phyloP scores from a whole-genome alignment of 2,329 filamentous ascomycete species.

The Phoma sp. region DNA sequence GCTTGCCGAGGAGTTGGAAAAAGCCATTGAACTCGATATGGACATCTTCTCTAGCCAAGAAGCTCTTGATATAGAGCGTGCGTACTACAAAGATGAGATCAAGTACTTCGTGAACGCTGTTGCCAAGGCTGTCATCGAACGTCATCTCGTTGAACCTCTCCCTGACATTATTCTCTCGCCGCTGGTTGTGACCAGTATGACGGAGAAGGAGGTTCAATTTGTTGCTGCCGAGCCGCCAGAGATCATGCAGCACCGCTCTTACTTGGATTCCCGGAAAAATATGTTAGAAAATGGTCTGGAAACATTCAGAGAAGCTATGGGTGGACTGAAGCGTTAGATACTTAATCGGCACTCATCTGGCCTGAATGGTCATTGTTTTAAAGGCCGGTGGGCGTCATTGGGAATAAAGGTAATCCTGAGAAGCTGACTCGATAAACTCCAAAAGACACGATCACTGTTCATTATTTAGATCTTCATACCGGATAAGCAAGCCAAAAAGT shows the following conservation, averaged over 20 bases:
- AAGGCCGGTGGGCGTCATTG: too few relatives aligned
- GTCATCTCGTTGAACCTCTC: conserved; percentile 45
- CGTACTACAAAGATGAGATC: conserved; percentile 50
- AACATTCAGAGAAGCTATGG: conserved; percentile 41
- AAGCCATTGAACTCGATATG: conserved; percentile 38
- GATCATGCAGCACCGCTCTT: conserved; percentile 32
- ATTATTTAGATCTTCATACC: too few relatives aligned
- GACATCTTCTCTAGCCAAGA: conserved; percentile 44
- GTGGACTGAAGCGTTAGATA: conserved; percentile 18
- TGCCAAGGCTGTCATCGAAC: conserved; percentile 50
- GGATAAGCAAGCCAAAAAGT: too few relatives aligned
- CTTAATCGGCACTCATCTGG: too few relatives aligned
- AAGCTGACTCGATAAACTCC: too few relatives aligned
- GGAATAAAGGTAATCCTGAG: too few relatives aligned
- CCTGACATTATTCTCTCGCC: conserved; percentile 41
- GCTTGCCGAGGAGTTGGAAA: not conserved
- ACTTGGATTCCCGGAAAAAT: conserved; percentile 36
- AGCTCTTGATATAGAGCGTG: conserved; percentile 45
- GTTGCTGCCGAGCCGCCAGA: conserved; percentile 47
- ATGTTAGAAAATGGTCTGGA: conserved; percentile 48
- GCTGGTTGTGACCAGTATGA: conserved; percentile 36
- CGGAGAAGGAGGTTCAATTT: conserved; percentile 43
- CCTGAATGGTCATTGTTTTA: too few relatives aligned
- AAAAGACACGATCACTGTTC: too few relatives aligned
- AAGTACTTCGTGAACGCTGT: conserved; percentile 48